Percentiles rank a stretch among this genome's conserved stretches.
These are phyloP conservation scores for Pseudogymnoascus sp. DNA, from an alignment of 2,329 filamentous ascomycete genomes.

Conservation along the genomic window DNA sequence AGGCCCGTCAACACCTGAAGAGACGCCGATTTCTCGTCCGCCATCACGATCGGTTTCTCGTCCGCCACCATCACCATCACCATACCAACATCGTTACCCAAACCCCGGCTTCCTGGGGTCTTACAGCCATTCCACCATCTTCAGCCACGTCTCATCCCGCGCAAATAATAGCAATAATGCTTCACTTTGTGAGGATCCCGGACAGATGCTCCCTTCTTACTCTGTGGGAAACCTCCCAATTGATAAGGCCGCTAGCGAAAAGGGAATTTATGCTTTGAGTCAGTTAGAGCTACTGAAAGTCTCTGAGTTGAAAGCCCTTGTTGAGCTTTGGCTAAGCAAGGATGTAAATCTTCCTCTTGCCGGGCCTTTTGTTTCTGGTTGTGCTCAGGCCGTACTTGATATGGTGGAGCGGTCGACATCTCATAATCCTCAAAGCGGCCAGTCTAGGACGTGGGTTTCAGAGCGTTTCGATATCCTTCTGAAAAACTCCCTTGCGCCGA, in stretches of 20 bases:
- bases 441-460: not conserved
- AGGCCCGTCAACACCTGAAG: not conserved
- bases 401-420: not conserved
- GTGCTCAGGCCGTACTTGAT: slow-evolving; percentile 2
- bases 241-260: not conserved
- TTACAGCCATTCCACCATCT: not conserved
- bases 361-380: not conserved
- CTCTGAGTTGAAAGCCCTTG: not conserved
- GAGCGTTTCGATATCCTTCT: not conserved
- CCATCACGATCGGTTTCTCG: not conserved
- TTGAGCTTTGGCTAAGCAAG: slow-evolving; percentile 3
- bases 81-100: not conserved
- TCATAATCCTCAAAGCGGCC: not conserved
- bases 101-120: not conserved
- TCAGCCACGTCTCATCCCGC: not conserved
- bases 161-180: not conserved
- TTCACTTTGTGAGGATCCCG: not conserved
- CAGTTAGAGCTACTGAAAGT: not conserved
- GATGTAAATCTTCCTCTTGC: slow-evolving; percentile 9
- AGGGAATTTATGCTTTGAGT: not conserved
- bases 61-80: not conserved
- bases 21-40: not conserved
- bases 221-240: not conserved
- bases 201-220: not conserved
- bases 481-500: not conserved